Evolutionary conservation across 768 basidiomycete species (phyloP), one percentile per base, ranked within the genome.

Genomic region (Lactifluus rugatus): DNA sequence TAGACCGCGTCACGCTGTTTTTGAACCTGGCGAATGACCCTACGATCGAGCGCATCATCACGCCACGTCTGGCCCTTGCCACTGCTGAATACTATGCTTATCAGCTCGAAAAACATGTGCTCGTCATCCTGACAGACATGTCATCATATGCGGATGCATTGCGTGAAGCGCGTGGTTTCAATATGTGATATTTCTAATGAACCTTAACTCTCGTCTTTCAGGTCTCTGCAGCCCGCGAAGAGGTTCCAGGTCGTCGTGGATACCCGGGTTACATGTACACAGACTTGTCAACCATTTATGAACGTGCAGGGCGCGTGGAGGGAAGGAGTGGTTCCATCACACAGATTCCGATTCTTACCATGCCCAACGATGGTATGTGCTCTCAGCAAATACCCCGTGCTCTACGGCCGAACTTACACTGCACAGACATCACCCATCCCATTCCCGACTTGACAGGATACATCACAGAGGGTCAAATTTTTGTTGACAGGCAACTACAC

Each of bases 21-120:
- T 80, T 99, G 70, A 99, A 99, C 76, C 75, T 98, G 70, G 96
- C 96, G 41, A 98, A 97, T 68, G 96, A 99, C 71, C 96, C 96
- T 25, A 99, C 96, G 14, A 99, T 99, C 71, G 96, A 99, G 73
- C 91, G 96, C 73, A 99, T 99, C 74, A 98, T 98, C 68, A 99
- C 96, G 21, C 96, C 96, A 31, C 94, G 96, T 70, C 80, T 99
- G 60, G 96, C 96, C 34, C 78, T 99, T 66, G 98, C 96, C 25
- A 98, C 96, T 8, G 96, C 96, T 56, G 96, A 99, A 67, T 99
- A 98, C 77, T 98, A 96, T 70, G 96, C 96, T 31, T 99, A 99
- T 77, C 95, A 98, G 71, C 79, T 99, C 58, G 96, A 98, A 79
- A 99, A 98, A 76, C 96, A 99, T 75, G 96, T 99, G 48, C 79